These are phyloP conservation scores for Fusarium metavorans DNA, from an alignment of 2,329 filamentous ascomycete genomes.

Conservation along the genomic window DNA sequence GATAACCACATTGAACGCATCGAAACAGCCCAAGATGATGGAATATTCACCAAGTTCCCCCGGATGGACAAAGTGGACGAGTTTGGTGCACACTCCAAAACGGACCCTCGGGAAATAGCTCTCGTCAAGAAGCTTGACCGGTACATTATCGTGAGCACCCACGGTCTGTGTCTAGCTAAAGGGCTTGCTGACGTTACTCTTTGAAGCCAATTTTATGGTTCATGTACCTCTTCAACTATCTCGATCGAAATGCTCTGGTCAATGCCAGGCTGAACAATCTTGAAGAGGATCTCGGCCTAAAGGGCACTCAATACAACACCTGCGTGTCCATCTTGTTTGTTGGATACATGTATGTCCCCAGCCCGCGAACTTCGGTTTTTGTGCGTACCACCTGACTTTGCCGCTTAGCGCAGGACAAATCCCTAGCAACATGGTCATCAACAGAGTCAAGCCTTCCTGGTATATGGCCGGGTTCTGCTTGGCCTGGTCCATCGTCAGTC, in stretches of 20 bases:
- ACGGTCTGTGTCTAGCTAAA: background rate
- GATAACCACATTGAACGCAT: conserved; percentile 29
- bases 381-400: background rate
- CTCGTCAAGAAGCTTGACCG: conserved; percentile 35
- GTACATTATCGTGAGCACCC: conserved; percentile 25
- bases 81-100: conserved; percentile 37
- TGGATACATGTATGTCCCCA: conserved; percentile 47
- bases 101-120: conserved; percentile 34
- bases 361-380: background rate
- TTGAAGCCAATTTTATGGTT: conserved; percentile 48
- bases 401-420: conserved; percentile 42
- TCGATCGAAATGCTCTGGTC: conserved; percentile 67
- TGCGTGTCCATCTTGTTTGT: conserved; percentile 52
- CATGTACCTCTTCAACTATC: conserved; percentile 56
- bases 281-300: conserved; percentile 62
- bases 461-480: conserved; percentile 56
- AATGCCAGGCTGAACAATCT: conserved; percentile 66
- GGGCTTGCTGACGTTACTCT: background rate
- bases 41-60: conserved; percentile 28
- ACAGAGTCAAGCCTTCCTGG: conserved; percentile 55
- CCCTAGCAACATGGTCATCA: conserved; percentile 55
- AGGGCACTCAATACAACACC: conserved; percentile 50
- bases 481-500: conserved; percentile 55
- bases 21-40: conserved; percentile 26
- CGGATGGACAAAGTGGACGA: conserved; percentile 37